Base-by-base conservation (phyloP, 371 early-diverging fungal species). In the Vairimorpha apis region DNA sequence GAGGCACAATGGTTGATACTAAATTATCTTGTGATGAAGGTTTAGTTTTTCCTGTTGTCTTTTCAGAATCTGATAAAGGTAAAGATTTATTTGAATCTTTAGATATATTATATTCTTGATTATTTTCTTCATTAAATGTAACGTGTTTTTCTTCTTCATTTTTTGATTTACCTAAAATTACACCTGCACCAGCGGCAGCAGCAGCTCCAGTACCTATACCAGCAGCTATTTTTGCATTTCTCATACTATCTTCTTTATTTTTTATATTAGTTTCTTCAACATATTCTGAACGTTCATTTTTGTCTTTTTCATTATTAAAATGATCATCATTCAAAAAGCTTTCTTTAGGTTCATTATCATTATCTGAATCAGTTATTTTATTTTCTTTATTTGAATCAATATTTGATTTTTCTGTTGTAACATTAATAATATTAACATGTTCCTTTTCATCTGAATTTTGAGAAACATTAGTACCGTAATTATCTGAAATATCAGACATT, bases 221-320 rank as follows among this genome's bases (percentile, higher is more conserved):
- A 27, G 55, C 55, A 27, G 30, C 55, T 53, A 53, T 53, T 29
- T 29, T 29, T 27, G 25, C 55, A 25, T 53, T 53, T 53, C 55
- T 53, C 3, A 23, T 29, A 25, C 16, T 25, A 8, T 8, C 12
- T 13, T 4, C 23, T 0, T 23, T 5, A 1, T 41, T 55, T 32
- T 67, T 21, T 8, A 27, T 27, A 5, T 16, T 55, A 13, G 10
- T 51, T 30, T 53, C 53, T 23, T 12, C 53, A 10, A 23, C 2
- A 1, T 44, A 25, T 29, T 44, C 18, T 8, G 12, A 21, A 5
- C 23, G 21, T 32, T 65, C 30, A 23, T 37, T 27, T 2, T 16
- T 41, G n/a, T 38, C 23, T 23, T 1, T 5, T 44, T 1, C n/a
- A 7, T 23, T 53, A 18, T 13, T 53, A 13, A 0, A 13, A 27